These are phyloP conservation scores for Amphicarpaea edgeworthii DNA, from an alignment of 306 rosid genomes.

Conservation along the genomic window DNA sequence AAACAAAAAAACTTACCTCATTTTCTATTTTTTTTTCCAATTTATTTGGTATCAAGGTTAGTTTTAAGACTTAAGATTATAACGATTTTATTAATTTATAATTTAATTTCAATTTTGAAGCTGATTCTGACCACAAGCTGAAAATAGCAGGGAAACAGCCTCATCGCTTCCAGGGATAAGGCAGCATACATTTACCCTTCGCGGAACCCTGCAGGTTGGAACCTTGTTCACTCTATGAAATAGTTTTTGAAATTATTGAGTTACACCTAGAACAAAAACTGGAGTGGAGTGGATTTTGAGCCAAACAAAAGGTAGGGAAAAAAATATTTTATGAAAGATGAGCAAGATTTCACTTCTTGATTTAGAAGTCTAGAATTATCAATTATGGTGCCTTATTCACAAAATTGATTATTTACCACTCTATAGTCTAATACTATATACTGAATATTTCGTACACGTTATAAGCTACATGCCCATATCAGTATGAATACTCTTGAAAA, in stretches of 20 bases:
- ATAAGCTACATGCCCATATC: slow-evolving; percentile 33
- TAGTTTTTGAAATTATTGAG: too few relatives aligned
- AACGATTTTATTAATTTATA: background rate
- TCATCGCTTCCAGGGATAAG: background rate
- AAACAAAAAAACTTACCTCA: too few relatives aligned
- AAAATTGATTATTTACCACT: slow-evolving; percentile 32
- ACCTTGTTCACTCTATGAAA: too few relatives aligned
- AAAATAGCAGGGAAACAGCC: background rate
- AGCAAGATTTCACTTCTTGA: too few relatives aligned
- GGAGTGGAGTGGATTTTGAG: too few relatives aligned
- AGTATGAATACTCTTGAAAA: slow-evolving; percentile 36
- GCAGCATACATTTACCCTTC: background rate
- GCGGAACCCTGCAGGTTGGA: background rate
- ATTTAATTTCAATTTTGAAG: slow-evolving; percentile 41
- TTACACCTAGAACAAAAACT: too few relatives aligned
- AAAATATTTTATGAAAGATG: too few relatives aligned
- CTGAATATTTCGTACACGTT: slow-evolving; percentile 3
- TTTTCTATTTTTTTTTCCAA: too few relatives aligned
- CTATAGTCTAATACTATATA: slow-evolving; percentile 1
- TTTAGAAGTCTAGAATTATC: slow-evolving; percentile 12
- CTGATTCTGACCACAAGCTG: slow-evolving; percentile 41
- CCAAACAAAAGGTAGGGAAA: too few relatives aligned
- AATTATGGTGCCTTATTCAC: slow-evolving; percentile 23
- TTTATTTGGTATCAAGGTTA: too few relatives aligned
- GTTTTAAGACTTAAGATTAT: too few relatives aligned